Conservation (phyloP, 805 yeast species). For the Wickerhamiella azymoides region DNA sequence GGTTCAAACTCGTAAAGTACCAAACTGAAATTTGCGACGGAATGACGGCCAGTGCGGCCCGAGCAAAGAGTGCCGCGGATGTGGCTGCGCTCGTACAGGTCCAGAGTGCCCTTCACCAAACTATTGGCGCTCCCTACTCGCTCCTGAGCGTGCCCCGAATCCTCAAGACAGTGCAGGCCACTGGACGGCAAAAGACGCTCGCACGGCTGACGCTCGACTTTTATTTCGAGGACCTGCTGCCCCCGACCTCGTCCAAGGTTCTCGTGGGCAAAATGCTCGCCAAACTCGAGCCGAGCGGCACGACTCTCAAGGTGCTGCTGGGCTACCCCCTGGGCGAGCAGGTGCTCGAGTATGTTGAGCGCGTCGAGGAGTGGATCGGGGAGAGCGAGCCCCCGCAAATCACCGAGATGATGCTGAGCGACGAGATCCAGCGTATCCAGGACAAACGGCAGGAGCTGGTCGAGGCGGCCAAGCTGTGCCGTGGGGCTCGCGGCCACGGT, state of each 20-base stretch:
- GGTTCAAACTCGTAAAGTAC: constrained; percentile 6
- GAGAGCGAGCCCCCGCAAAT: not conserved
- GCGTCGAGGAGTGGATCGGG: not conserved
- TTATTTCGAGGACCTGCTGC: not conserved
- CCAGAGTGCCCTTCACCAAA: not conserved
- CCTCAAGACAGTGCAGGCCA: not conserved
- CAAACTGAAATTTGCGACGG: constrained; percentile 2
- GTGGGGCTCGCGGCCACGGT: not conserved
- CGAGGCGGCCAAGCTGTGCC: not conserved
- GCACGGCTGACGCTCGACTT: constrained; percentile 1
- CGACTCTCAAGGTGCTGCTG: not conserved
- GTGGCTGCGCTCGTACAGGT: not conserved
- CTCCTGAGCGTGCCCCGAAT: constrained; percentile 1
- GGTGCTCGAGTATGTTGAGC: not conserved
- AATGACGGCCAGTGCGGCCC: not conserved
- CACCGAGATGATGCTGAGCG: not conserved
- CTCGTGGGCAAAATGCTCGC: not conserved
- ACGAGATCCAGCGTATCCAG: not conserved
- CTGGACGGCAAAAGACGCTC: not conserved
- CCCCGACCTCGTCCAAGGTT: not conserved
- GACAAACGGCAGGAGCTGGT: not conserved
- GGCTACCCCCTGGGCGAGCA: not conserved
- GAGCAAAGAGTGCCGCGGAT: not conserved
- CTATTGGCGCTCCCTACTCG: not conserved
- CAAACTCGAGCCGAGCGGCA: not conserved